Evolutionary conservation across 805 yeast genomes (phyloP), one percentile per base, ranked within the genome.

Genomic region (Wickerhamiella parazyma): DNA sequence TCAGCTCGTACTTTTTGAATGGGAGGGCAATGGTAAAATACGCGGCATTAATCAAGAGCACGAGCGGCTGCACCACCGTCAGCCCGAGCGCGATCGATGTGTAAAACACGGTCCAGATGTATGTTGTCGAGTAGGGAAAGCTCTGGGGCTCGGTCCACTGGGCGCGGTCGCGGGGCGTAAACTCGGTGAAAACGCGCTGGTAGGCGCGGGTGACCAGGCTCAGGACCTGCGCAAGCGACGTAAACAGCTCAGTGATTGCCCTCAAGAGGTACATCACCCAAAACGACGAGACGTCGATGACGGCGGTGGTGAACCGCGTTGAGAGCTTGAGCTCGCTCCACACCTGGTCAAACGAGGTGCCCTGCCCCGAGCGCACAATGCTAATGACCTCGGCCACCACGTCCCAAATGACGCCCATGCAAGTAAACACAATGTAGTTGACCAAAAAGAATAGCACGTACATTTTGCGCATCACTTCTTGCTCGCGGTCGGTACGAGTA

Each of bases 241-340:
- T 42, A 18, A 59, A 46, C 6, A 60, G 48, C 11, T 56, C 64
- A 11, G 63, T 28, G 25, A 58, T 51, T 11, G 57, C 58, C 17
- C 61, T 53, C 16, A 64, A 42, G 4, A 63, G 45, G 48, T 63
- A 64, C 62, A 63, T 57, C 21, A 64, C 65, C 68, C 68, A 64
- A 51, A 64, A 64, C 7, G 65, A 58, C 5, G 67, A 61, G 17
- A 64, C 54, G 37, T 57, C 56, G 35, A 64, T 57, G 31, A 64
- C 55, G 6, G 68, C 61, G 3, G 58, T 55, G 1, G 66, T 53
- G 8, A 61, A 48, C 18, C 64, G 63, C 21, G 53, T 48, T 2
- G 57, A 59, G 8, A 64, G 49, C 3, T 49, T 51, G 11, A 63
- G 52, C 10, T 51, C 36, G 16, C 48, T 39, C 51, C 60, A 51